phyloP scores from a whole-genome alignment of 108 stramenopile genomes.

The Pelagomonas calceolata region DNA sequence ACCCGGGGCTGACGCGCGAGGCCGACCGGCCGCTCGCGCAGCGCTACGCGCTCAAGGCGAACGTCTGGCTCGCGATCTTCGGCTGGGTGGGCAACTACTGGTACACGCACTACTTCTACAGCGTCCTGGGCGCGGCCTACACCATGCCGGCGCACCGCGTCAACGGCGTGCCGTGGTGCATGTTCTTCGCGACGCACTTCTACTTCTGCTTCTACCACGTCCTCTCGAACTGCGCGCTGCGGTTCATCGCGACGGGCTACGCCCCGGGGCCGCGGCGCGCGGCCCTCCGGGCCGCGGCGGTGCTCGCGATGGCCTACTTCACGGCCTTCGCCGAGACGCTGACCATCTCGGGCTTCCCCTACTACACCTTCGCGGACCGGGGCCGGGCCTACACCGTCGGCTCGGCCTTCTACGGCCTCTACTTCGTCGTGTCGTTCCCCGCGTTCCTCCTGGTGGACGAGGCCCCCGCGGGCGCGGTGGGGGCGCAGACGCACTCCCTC shows the following conservation, averaged over 20 bases:
- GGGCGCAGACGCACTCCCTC: slow-evolving; percentile 3
- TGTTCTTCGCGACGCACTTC: slow-evolving; percentile 87
- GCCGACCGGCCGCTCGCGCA: slow-evolving; percentile 42
- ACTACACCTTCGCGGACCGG: slow-evolving; percentile 84
- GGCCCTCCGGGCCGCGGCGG: slow-evolving; percentile 46
- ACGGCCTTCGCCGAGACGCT: slow-evolving; percentile 96
- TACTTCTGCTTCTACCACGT: slow-evolving; percentile 92
- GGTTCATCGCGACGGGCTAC: slow-evolving; percentile 57
- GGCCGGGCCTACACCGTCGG: slow-evolving; percentile 53
- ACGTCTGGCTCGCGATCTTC: slow-evolving; percentile 75
- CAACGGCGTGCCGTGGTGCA: slow-evolving; percentile 86
- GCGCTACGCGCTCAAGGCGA: slow-evolving; percentile 78
- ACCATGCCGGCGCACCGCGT: slow-evolving; percentile 82
- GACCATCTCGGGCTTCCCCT: slow-evolving; percentile 85
- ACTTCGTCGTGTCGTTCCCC: slow-evolving; percentile 92
- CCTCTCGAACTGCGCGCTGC: slow-evolving; percentile 73
- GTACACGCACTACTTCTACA: slow-evolving; percentile 91
- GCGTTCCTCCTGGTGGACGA: slow-evolving; percentile 72
- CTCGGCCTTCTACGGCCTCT: slow-evolving; percentile 91
- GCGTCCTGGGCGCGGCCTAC: slow-evolving; percentile 81
- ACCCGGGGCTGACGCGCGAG: slow-evolving; percentile 61
- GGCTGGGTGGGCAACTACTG: slow-evolving; percentile 96
- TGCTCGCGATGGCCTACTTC: slow-evolving; percentile 58
- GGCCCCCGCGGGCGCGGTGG: not conserved
- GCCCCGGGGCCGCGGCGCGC: slow-evolving; percentile 28